Evolutionary conservation across 345 rosid genomes (phyloP), one percentile per base, ranked within the genome.

Genomic region (Citrus medica): DNA sequence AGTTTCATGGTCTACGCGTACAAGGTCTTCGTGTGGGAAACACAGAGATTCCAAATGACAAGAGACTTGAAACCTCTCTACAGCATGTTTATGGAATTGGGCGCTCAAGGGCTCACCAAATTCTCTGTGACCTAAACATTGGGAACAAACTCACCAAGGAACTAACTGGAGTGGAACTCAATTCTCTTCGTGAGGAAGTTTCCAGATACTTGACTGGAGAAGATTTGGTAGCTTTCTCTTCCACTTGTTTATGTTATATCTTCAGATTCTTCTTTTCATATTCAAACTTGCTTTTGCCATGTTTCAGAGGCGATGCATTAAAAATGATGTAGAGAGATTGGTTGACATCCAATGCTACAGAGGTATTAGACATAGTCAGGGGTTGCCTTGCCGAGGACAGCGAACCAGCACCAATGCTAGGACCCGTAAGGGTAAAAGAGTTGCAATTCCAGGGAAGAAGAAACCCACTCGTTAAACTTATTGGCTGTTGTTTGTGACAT

Each of bases 331-430:
- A 33, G 86, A 85, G 85, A 93, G 98, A 77, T 82, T 93, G 88
- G 89, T 85, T 78, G 97, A 89, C 79, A 92, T 90, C 21, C 93
- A 89, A 35, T 93, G 98, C 83, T 93, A 92, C 81, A 86, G 97
- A 83, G 98, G 98, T 5, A 78, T 87, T 6, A 86, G 98, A 74
- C 98, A 92, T 65, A 84, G 81, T 33, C 86, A 86, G 71, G 94
- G 94, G 8, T 78, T 92, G 84, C 98, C 98, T 0, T 93, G 98
- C 85, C 86, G 98, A 35, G 97, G 98, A 32, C 98, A 93, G 83
- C 90, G 93, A 67, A 93, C 98, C 6, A 89, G 89, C 89, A 92
- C 87, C 85, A 93, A 93, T 69, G 87, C 90, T 82, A 82, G 97
- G 38, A 92, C 98, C 73, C 86, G 88, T 79, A 93, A 92, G 83